A percentile compares a stretch with the other conserved stretches of the same genome.
Evolutionary conservation across 306 rosid species (phyloP).

Genomic region (Astragalus glycyphyllos): DNA sequence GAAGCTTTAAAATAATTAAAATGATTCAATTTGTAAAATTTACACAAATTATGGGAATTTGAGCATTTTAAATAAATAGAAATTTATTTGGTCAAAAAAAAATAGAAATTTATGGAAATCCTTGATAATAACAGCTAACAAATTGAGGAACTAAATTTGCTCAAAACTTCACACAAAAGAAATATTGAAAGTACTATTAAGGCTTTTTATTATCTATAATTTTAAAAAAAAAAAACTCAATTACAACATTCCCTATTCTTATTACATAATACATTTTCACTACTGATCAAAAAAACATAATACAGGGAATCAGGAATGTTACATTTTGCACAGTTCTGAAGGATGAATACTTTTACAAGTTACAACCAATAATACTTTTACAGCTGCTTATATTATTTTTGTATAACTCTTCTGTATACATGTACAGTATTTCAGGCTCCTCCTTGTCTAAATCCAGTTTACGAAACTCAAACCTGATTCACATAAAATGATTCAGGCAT

Average conservation of each 20-base stretch:
- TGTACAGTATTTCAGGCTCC: constrained; percentile 27
- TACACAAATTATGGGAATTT: too few relatives aligned
- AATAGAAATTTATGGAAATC: too few relatives aligned
- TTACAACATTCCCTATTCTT: constrained; percentile 11
- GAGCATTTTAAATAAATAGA: too few relatives aligned
- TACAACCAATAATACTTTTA: constrained; percentile 4
- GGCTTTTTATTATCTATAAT: constrained; percentile 9
- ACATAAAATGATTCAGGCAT: constrained; percentile 16
- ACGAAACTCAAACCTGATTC: constrained; percentile 1
- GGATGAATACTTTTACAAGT: constrained; percentile 25
- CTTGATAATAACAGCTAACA: too few relatives aligned
- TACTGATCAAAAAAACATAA: neutral
- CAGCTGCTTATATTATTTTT: constrained; percentile 17
- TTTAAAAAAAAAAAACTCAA: neutral
- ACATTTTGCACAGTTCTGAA: constrained; percentile 9
- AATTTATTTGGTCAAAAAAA: too few relatives aligned
- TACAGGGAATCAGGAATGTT: neutral
- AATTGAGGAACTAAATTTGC: too few relatives aligned
- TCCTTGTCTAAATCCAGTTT: constrained; percentile 29
- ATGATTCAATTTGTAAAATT: too few relatives aligned
- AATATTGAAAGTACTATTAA: neutral
- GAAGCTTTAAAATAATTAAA: too few relatives aligned
- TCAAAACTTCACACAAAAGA: neutral
- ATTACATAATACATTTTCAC: neutral
- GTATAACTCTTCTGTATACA: constrained; percentile 32